Percentiles rank a stretch among this genome's conserved stretches.
Conservation (phyloP, 2,329 filamentous ascomycete genomes). For the Paramyrothecium roridum region DNA sequence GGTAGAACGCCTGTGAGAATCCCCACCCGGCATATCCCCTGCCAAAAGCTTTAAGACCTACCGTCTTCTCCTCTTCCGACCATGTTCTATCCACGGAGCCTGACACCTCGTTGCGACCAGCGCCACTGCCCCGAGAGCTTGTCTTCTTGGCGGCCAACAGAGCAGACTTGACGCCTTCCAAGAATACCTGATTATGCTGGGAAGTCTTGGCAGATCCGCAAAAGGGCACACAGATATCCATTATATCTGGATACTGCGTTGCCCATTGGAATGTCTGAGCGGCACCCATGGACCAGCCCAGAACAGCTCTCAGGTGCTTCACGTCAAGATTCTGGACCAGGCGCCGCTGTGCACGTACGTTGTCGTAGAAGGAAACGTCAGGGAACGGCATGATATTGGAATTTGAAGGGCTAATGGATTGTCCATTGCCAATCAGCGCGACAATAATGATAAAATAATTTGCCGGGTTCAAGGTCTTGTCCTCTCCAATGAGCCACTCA, state of each 20-base stretch:
- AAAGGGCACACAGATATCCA: slow-evolving; percentile 41
- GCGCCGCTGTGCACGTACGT: slow-evolving; percentile 45
- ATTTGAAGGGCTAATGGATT: slow-evolving; percentile 52
- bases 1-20: slow-evolving; percentile 76
- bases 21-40: slow-evolving; percentile 80
- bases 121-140: slow-evolving; percentile 47
- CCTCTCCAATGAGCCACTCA: slow-evolving; percentile 67
- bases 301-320: slow-evolving; percentile 38
- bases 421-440: slow-evolving; percentile 50
- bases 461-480: slow-evolving; percentile 60
- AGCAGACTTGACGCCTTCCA: slow-evolving; percentile 50
- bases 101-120: slow-evolving; percentile 20
- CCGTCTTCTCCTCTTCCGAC: slow-evolving; percentile 37
- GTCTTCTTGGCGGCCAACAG: slow-evolving; percentile 35
- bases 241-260: slow-evolving; percentile 45
- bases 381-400: slow-evolving; percentile 38
- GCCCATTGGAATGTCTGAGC: slow-evolving; percentile 51
- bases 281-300: slow-evolving; percentile 57
- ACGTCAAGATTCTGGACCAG: slow-evolving; percentile 40
- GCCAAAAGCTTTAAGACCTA: slow-evolving; percentile 64
- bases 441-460: slow-evolving; percentile 47
- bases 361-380: slow-evolving; percentile 43
- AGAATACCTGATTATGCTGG: slow-evolving; percentile 50
- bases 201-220: slow-evolving; percentile 49
- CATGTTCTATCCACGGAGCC: slow-evolving; percentile 15